Base-by-base conservation (phyloP, 2,329 filamentous ascomycete species). In the Colletotrichum eremochloae region DNA sequence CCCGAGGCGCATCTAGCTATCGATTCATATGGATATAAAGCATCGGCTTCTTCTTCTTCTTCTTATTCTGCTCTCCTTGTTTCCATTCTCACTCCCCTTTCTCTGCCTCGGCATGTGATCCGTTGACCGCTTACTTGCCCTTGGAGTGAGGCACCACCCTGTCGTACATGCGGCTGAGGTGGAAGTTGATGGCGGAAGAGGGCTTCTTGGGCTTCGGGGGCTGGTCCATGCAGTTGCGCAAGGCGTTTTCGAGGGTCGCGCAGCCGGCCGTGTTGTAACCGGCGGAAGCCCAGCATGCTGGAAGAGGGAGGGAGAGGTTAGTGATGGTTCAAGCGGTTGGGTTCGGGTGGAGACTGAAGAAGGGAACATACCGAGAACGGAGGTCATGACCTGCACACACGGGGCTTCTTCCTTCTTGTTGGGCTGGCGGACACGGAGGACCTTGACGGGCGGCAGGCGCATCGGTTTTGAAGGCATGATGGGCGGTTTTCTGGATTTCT, bases 121-220 rank as follows among this genome's bases (percentile, higher is more conserved):
- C 18, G 9, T 4, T 18, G 14, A 1, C 38, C 14, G 18, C n/a
- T 57, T 50, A 72, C 15, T 65, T 72, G 66, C 36, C 40, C 46
- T 72, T 72, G 46, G 53, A 52, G 42, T 72, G 56, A 5, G 68
- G 68, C 12, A 73, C 52, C 42, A 72, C 53, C 46, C 60, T 68
- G 58, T 73, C 92, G 88, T 84, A 92, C 89, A 86, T 97, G 86
- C 96, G 90, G 76, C 89, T 89, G 55, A 98, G 86, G 81, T 98
- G 95, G 86, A 95, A 95, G 84, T 98, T 98, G 89, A 98, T 95
- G 81, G 91, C 96, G 85, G 92, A 94, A 80, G 90, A 89, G 42
- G 81, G 78, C 63, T 81, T 79, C 15, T 82, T 77, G 55, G 83
- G 77, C 71, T 81, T 86, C 86, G 79, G 90, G 74, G 92, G 91